Base-by-base conservation (phyloP, 2,329 filamentous ascomycete genomes). In the Plectosphaerella cucumerina region DNA sequence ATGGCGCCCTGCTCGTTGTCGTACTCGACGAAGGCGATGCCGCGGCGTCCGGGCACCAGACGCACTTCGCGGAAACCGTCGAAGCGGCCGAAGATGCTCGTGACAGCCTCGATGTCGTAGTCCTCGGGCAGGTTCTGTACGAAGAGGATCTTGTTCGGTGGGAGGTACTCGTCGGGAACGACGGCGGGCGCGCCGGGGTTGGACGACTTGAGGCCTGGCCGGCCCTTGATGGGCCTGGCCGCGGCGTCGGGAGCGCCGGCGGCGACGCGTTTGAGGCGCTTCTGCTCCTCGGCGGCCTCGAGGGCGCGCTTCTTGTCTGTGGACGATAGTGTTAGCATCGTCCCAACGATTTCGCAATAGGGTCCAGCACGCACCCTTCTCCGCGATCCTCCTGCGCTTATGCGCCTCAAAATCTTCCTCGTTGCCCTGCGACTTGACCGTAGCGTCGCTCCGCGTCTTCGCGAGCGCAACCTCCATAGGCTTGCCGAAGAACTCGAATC, bases 11-110 rank as follows among this genome's bases (percentile, higher is more conserved):
- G 80, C 72, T 97, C 91, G 58, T 83, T 85, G 62, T 96, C 90
- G 72, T 97, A 99, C 70, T 99, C 94, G 53, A 97, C 90, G 68
- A 99, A 99, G 1, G 91, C 94, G 68, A 99, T 92, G 3, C 90
- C 90, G 57, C 84, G 86, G 48, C 93, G 79, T 26, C 90, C 89
- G 6, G 93, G 92, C 44, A 97, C 93, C 65, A 90, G 71, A 62
- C 94, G 84, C 44, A 97, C 89, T 74, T 99, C 94, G 65, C 87
- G 87, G 76, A 99, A 97, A 22, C 93, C 93, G 56, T 96, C 89
- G 73, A 95, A 99, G 46, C 88, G 85, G 47, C 85, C 84, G 71
- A 97, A 99, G 55, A 97, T 84, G 31, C 80, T 78, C 0, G 85
- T 87, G 50, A 99, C 81, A 21, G 79, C 82, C 57, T 96, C 91